Base-by-base conservation (phyloP, 495 filamentous ascomycete species). In the Lophium mytilinum region DNA sequence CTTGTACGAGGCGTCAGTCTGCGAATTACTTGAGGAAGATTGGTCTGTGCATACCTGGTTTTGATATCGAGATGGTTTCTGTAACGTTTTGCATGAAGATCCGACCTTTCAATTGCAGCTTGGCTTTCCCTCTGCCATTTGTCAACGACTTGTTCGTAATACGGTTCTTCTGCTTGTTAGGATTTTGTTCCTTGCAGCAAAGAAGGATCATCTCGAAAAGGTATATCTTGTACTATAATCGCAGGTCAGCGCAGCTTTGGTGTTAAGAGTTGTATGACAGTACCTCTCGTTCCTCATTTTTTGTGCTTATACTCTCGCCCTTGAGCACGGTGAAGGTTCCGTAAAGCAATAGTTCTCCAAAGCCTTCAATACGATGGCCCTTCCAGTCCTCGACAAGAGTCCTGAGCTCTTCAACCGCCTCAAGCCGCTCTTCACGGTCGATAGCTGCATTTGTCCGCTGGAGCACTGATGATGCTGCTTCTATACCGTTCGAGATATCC, bases 31-130 rank as follows among this genome's bases (percentile, higher is more conserved):
- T 42, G n/a, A 17, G 46, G 24, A 10, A 9, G 9, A 12, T 1
- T 2, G 21, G 5, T 10, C 6, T 37, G 11, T 34, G 45, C 63
- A 64, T 83, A 95, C 91, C 91, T 66, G 86, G 85, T 69, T 89
- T 95, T 52, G 82, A 79, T 35, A 90, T 74, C 15, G 86, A 88
- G 4, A 95, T 75, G 21, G 95, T 86, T 66, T 97, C 90, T 7
- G 93, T 98, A 43, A 98, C 92, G 67, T 98, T 98, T 53, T 92
- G 90, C 92, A 98, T 96, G 72, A 97, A 97, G 64, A 98, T 98
- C 18, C 93, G 83, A 21, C 93, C 93, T 73, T 97, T 98, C 35
- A 98, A 78, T 68, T 95, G 90, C 48, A 98, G 75, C 68, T 87
- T 91, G 36, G 85, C 80, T 65, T 88, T 87, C 50, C 82, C 79